phyloP scores from a whole-genome alignment of 2,329 filamentous ascomycete genomes.

The Paraconiothyrium brasiliense region DNA sequence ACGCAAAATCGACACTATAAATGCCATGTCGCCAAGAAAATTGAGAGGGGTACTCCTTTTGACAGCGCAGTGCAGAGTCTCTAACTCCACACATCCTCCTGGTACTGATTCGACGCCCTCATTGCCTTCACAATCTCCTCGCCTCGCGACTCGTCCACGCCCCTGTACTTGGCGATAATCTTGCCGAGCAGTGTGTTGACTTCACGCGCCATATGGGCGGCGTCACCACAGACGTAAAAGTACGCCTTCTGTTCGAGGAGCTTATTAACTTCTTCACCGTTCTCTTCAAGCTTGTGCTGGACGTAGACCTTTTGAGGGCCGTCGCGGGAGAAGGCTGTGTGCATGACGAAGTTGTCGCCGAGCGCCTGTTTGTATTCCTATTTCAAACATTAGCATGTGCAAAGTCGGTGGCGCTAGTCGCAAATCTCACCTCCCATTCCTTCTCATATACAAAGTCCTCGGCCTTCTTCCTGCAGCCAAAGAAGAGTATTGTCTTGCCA shows the following conservation, averaged over 20 bases:
- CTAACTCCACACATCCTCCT: conserved; percentile 78
- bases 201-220: conserved; percentile 94
- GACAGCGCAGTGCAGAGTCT: conserved; percentile 17
- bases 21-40: conserved; percentile 32
- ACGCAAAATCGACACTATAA: conserved; percentile 22
- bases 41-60: conserved; percentile 13
- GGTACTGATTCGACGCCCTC: conserved; percentile 94
- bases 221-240: conserved; percentile 98
- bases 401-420: conserved; percentile 19
- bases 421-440: conserved; percentile 84
- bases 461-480: conserved; percentile 85
- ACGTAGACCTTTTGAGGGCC: conserved; percentile 91
- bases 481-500: conserved; percentile 90
- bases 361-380: conserved; percentile 85
- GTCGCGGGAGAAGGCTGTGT: conserved; percentile 96
- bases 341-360: conserved; percentile 87
- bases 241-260: conserved; percentile 87
- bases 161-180: conserved; percentile 85
- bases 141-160: conserved; percentile 83
- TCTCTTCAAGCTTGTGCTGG: conserved; percentile 88
- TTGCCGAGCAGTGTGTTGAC: conserved; percentile 87
- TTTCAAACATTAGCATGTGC: conserved; percentile 26
- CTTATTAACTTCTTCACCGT: conserved; percentile 84
- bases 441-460: conserved; percentile 93
- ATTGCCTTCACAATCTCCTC: conserved; percentile 98